Conservation (phyloP, 140 eudicot species). For the Stevia rebaudiana region DNA sequence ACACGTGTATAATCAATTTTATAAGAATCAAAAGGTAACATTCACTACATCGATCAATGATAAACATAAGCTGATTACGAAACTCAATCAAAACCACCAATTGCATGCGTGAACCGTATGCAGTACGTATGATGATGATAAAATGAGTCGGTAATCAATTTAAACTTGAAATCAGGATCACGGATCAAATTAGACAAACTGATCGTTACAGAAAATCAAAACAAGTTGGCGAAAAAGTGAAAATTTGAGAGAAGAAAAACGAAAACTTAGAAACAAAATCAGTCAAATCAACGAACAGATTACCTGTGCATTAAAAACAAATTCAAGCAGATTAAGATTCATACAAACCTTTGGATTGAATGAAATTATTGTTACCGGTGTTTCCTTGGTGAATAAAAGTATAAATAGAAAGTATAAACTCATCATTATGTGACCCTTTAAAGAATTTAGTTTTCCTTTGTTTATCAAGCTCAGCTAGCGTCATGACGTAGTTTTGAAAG, state of each 20-base stretch:
- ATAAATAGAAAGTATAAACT: neutral
- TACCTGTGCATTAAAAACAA: neutral
- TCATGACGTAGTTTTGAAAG: no score
- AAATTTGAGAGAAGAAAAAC: neutral
- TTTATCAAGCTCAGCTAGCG: neutral
- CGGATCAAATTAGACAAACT: conserved; percentile 5
- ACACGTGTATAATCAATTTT: conserved; percentile 4
- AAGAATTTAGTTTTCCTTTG: neutral
- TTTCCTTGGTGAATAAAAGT: conserved; percentile 6
- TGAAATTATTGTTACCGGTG: conserved; percentile 5
- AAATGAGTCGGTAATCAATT: conserved; percentile 12
- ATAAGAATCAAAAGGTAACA: conserved; percentile 6
- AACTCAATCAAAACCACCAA: neutral
- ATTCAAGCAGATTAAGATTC: neutral
- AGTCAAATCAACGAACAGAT: conserved; percentile 13
- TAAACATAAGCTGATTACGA: conserved; percentile 5
- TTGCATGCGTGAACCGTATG: conserved; percentile 22
- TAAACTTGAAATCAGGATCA: conserved; percentile 10
- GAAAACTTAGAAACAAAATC: neutral
- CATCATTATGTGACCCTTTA: conserved; percentile 11
- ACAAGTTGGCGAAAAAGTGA: conserved; percentile 14
- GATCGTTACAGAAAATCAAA: conserved; percentile 7
- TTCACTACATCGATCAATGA: conserved; percentile 9
- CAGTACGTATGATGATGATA: conserved; percentile 1
- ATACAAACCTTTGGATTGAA: conserved; percentile 3